These are phyloP conservation scores for Mycena haematopus DNA, from an alignment of 768 basidiomycete genomes.

Conservation along the genomic window DNA sequence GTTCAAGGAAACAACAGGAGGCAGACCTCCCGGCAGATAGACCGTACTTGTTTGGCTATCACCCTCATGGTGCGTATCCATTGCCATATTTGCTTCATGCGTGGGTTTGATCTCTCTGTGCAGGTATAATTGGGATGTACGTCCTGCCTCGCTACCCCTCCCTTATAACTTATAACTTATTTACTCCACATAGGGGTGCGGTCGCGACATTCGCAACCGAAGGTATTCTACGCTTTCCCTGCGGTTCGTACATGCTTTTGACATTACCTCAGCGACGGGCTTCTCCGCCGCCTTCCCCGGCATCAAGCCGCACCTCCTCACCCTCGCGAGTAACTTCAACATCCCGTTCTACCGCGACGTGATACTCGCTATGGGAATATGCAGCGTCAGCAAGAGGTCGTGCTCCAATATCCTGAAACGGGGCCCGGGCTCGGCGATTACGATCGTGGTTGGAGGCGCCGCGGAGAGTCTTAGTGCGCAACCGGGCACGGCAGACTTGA, in stretches of 20 bases:
- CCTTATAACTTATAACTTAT: neutral
- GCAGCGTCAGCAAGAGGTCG: conserved; percentile 88
- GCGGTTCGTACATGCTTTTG: neutral
- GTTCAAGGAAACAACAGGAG: conserved; percentile 57
- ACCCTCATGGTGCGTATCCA: conserved; percentile 82
- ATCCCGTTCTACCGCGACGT: conserved; percentile 95
- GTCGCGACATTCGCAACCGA: conserved; percentile 97
- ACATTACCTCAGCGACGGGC: conserved; percentile 67
- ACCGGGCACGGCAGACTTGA: conserved; percentile 95
- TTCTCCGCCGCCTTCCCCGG: conserved; percentile 92
- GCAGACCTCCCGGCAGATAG: conserved; percentile 89
- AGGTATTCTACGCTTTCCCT: conserved; percentile 49
- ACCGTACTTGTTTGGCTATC: conserved; percentile 97
- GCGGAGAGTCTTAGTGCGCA: conserved; percentile 93
- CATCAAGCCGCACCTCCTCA: conserved; percentile 91
- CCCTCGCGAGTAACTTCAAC: conserved; percentile 87
- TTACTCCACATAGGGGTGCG: conserved; percentile 70
- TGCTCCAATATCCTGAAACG: conserved; percentile 85
- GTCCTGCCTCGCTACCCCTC: conserved; percentile 34
- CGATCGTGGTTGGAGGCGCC: conserved; percentile 96
- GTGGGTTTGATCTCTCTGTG: conserved; percentile 16
- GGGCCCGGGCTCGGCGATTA: conserved; percentile 76
- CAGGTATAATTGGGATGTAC: conserved; percentile 98
- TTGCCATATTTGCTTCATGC: neutral
- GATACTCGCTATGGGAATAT: conserved; percentile 84